phyloP scores from a whole-genome alignment of 495 filamentous ascomycete genomes.

The Talaromyces stipitatus region DNA sequence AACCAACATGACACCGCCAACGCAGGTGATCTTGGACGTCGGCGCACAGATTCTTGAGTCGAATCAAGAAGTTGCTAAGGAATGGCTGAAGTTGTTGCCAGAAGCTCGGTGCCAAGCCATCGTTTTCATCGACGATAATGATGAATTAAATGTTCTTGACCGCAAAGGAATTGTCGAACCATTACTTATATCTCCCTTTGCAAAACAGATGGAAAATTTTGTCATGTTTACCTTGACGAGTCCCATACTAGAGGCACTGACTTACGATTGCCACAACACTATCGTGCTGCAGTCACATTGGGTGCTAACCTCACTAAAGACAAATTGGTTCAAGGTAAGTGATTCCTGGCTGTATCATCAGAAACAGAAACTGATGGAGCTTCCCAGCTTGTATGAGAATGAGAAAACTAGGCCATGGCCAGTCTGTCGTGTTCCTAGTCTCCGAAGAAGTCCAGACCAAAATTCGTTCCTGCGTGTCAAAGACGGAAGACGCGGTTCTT shows the following conservation, averaged over 20 bases:
- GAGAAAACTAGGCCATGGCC: slow-evolving; percentile 52
- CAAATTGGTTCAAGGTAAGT: slow-evolving; percentile 62
- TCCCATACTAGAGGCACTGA: slow-evolving; percentile 72
- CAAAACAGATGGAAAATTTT: slow-evolving; percentile 49
- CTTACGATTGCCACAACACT: slow-evolving; percentile 51
- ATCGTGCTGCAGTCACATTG: slow-evolving; percentile 61
- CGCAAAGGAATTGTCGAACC: slow-evolving; percentile 37
- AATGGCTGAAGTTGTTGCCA: slow-evolving; percentile 31
- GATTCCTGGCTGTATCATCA: neutral
- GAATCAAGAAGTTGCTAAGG: slow-evolving; percentile 46
- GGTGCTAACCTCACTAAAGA: slow-evolving; percentile 66
- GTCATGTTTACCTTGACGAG: slow-evolving; percentile 68
- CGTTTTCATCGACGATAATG: slow-evolving; percentile 44
- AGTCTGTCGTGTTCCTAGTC: slow-evolving; percentile 53
- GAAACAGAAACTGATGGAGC: neutral
- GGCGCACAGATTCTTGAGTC: slow-evolving; percentile 66
- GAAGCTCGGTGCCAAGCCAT: slow-evolving; percentile 31
- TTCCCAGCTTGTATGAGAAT: slow-evolving; percentile 57
- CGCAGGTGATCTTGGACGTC: slow-evolving; percentile 62
- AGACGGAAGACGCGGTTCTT: slow-evolving; percentile 21
- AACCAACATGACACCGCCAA: slow-evolving; percentile 22
- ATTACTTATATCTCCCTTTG: slow-evolving; percentile 53
- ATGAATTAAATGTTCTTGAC: slow-evolving; percentile 46
- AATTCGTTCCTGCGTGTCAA: slow-evolving; percentile 9
- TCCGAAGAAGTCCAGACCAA: slow-evolving; percentile 39